Evolutionary conservation across 2,329 filamentous ascomycete genomes (phyloP), one percentile per base, ranked within the genome.

Genomic region (Penicillium sp.): DNA sequence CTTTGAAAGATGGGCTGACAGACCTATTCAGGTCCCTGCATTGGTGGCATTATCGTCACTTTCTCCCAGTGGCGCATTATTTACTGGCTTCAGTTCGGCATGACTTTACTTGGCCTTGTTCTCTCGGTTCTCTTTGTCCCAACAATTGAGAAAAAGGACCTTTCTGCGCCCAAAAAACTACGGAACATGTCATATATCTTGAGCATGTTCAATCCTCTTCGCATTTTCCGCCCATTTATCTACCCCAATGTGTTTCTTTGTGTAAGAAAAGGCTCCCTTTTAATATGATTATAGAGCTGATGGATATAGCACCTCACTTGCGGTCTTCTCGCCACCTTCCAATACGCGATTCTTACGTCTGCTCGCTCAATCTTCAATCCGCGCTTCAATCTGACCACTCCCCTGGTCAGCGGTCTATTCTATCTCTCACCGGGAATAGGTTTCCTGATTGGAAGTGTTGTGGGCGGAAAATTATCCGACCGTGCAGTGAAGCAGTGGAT

Each of bases 31-130:
- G 68, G 67, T 7, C 72, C 73, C 8, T 88, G 90, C 61, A 76
- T 91, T 8, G 88, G 88, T 23, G 89, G 89, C 27, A 84, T 91
- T 46, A 89, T 93, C 46, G 88, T 92, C 29, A 91, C 88, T 0
- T 91, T 85, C 68, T 78, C 80, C 3, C 81, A 78, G 3, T 93
- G 89, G 89, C 82, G 88, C 17, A 82, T 84, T 48, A 91, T 91
- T 51, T 91, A 90, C 74, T 91, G 88, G 85, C 75, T 91, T 1
- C 89, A 92, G 66, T 84, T 86, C 1, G 87, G 80, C 1, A 79
- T 91, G 40, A 84, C 86, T 0, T 85, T 81, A 1, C 65, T 82
- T 0, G 86, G 83, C 0, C 75, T 81, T 0, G 29, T 84, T 0
- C 79, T 86, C 0, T 81, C 87, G 13, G 77, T 84, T 52, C 82